Evolutionary conservation across 305 asterid species (phyloP).

Genomic region (Ilex paraguariensis): DNA sequence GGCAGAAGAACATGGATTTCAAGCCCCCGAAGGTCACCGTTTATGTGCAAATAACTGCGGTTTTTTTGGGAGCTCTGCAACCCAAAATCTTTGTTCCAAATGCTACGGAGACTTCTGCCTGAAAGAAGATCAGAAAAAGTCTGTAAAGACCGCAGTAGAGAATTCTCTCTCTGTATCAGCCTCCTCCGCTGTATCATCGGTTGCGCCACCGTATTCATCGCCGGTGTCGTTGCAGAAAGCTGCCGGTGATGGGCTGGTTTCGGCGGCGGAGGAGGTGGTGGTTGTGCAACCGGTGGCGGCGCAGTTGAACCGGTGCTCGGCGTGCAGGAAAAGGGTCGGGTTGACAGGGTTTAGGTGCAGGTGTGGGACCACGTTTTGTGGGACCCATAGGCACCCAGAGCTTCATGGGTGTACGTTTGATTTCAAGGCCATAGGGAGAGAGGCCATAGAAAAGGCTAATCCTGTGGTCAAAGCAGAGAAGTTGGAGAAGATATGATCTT

Average conservation of each 20-base stretch:
- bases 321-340: constrained; percentile 76
- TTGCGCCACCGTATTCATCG: too few relatives aligned
- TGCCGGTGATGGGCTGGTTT: too few relatives aligned
- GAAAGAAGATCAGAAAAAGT: too few relatives aligned
- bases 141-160: too few relatives aligned
- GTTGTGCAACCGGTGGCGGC: constrained; percentile 20
- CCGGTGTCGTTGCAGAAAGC: too few relatives aligned
- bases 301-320: constrained; percentile 47
- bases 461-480: constrained; percentile 65
- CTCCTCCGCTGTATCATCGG: too few relatives aligned
- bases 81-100: too few relatives aligned
- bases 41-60: constrained; percentile 69
- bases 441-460: constrained; percentile 84
- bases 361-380: too few relatives aligned
- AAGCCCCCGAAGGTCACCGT: constrained; percentile 70
- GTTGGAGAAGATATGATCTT: constrained; percentile 62
- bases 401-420: constrained; percentile 71
- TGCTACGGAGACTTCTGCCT: too few relatives aligned
- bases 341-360: constrained; percentile 73
- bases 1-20: constrained; percentile 90
- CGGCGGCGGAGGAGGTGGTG: constrained; percentile 9
- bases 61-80: too few relatives aligned
- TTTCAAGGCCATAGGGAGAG: constrained; percentile 71
- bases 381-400: constrained; percentile 85
- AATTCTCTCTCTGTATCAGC: too few relatives aligned